Evolutionary conservation across 768 basidiomycete species (phyloP).

Genomic region (Mycena vitilis): DNA sequence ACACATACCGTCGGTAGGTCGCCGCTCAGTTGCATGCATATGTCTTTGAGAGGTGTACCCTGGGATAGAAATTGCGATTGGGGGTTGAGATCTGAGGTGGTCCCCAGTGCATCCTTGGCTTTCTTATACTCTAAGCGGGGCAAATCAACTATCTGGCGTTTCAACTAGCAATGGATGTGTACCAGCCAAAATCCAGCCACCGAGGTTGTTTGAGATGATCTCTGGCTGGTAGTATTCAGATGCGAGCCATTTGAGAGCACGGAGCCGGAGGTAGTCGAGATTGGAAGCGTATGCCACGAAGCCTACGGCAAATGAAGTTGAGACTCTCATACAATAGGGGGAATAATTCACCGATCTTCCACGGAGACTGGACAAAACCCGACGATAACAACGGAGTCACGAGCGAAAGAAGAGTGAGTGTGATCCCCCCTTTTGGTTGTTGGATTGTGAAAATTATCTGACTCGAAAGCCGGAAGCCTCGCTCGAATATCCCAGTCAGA

Average conservation of each 20-base stretch:
- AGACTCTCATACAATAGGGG: too few species aligned
- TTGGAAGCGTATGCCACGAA: constrained; percentile 5
- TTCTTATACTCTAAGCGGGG: constrained; percentile 9
- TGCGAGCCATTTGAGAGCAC: background rate
- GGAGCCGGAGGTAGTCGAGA: constrained; percentile 6
- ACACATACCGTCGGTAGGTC: constrained; percentile 15
- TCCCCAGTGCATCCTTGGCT: background rate
- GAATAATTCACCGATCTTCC: background rate
- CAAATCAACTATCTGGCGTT: too few species aligned
- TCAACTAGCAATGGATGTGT: background rate
- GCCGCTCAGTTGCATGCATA: background rate
- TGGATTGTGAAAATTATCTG: constrained; percentile 18
- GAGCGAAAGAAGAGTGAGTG: constrained; percentile 3
- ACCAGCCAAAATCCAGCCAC: background rate
- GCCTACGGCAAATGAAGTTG: background rate
- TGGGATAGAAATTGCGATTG: background rate
- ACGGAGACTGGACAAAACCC: background rate
- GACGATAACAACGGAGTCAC: constrained; percentile 10
- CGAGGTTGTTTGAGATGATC: background rate
- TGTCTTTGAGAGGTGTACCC: background rate
- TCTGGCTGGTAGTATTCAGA: constrained; percentile 1
- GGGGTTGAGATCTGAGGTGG: background rate
- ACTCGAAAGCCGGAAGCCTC: constrained; percentile 1
- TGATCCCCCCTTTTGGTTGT: constrained; percentile 9
- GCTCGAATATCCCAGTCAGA: background rate